A percentile compares a stretch with the other conserved stretches of the same genome.
Evolutionary conservation across 345 rosid genomes (phyloP).

Genomic region (Excoecaria cochinchinensis): DNA sequence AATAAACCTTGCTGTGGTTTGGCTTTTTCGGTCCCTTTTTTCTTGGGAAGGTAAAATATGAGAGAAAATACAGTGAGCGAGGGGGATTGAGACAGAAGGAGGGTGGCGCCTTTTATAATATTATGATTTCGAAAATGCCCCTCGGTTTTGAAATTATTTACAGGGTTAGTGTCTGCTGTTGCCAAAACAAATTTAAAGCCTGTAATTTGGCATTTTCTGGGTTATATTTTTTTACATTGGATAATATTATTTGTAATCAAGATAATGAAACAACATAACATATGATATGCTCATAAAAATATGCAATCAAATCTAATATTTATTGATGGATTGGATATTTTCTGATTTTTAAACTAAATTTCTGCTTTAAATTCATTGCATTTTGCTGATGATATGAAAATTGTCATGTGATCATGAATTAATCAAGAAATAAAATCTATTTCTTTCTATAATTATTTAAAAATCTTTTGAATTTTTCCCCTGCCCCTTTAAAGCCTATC

Average conservation of each 20-base stretch:
- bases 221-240: neutral
- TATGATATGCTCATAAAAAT: constrained; percentile 9
- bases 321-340: neutral
- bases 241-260: neutral
- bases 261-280: neutral
- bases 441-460: neutral
- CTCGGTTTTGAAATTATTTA: constrained; percentile 33
- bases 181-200: neutral
- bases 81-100: constrained; percentile 26
- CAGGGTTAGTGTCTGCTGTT: constrained; percentile 33
- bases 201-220: neutral
- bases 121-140: constrained; percentile 27
- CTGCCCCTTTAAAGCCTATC: too few relatives aligned
- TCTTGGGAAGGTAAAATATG: neutral
- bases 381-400: constrained; percentile 8
- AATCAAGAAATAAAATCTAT: neutral
- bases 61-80: neutral
- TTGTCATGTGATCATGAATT: neutral
- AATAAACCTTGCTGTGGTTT: too few relatives aligned
- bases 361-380: constrained; percentile 20
- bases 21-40: neutral
- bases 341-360: neutral
- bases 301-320: constrained; percentile 8
- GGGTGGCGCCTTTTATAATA: constrained; percentile 42
- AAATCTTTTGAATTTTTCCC: neutral